These are phyloP conservation scores for Ilex aquifolium DNA, from an alignment of 257 asterid species.

Conservation along the genomic window DNA sequence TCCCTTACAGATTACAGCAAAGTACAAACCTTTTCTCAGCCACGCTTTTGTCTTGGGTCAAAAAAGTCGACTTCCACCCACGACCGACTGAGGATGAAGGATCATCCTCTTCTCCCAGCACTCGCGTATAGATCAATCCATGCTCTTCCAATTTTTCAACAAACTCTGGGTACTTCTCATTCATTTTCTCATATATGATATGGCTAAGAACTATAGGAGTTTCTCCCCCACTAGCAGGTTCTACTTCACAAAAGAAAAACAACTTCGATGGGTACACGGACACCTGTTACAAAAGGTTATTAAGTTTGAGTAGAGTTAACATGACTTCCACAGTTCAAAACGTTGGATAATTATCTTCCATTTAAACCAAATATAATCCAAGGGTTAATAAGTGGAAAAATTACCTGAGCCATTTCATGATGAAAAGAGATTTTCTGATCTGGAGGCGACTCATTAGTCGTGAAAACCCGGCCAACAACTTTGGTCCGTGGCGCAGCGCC, in stretches of 20 bases:
- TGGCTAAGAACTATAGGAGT: slow-evolving; percentile 87
- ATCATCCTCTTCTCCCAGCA: slow-evolving; percentile 77
- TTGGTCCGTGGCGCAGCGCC: slow-evolving; percentile 82
- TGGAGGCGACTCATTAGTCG: slow-evolving; percentile 89
- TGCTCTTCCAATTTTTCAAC: slow-evolving; percentile 62
- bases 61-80: slow-evolving; percentile 86
- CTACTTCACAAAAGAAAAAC: slow-evolving; percentile 89
- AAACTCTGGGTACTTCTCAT: slow-evolving; percentile 60
- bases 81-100: slow-evolving; percentile 87
- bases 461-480: slow-evolving; percentile 79
- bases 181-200: slow-evolving; percentile 64
- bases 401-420: slow-evolving; percentile 85
- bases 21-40: slow-evolving; percentile 70
- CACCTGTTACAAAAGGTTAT: slow-evolving; percentile 31
- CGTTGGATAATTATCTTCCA: too few species aligned
- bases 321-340: too few species aligned
- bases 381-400: too few species aligned
- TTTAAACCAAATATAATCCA: too few species aligned
- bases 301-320: too few species aligned
- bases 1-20: not conserved
- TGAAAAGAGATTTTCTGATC: slow-evolving; percentile 78
- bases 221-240: slow-evolving; percentile 70
- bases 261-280: slow-evolving; percentile 76
- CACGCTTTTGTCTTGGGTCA: slow-evolving; percentile 60
- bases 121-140: slow-evolving; percentile 58